Conservation (phyloP, 148 eudicot species). For the Gaultheria prostrata region DNA sequence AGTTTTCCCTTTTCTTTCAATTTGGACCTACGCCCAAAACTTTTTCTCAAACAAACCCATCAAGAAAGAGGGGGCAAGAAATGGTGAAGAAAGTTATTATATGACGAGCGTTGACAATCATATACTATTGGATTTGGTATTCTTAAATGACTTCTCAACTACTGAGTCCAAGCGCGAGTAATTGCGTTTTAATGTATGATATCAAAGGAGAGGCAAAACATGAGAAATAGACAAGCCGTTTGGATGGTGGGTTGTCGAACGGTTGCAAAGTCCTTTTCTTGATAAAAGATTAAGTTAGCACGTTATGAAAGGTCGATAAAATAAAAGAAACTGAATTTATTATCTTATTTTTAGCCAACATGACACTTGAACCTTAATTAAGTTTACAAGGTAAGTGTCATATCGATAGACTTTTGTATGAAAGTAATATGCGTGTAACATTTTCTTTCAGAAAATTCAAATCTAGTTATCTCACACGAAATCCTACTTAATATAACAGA, state of each 20-base stretch:
- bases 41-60: neutral
- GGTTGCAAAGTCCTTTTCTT: neutral
- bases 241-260: neutral
- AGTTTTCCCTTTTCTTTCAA: neutral
- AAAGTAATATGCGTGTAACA: neutral
- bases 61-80: neutral
- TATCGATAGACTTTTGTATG: neutral
- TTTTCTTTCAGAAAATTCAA: neutral
- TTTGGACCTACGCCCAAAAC: neutral
- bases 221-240: neutral
- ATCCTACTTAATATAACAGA: neutral
- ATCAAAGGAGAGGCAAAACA: neutral
- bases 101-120: neutral
- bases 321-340: too few species aligned
- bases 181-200: neutral
- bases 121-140: too few species aligned
- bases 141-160: neutral
- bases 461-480: neutral
- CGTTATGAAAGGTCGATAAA: too few species aligned
- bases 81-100: neutral
- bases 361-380: neutral
- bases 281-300: too few species aligned
- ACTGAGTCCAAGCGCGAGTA: neutral
- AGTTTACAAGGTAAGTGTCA: neutral
- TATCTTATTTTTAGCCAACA: neutral